A percentile compares a stretch with the other conserved stretches of the same genome.
Conservation (phyloP, 805 yeast genomes). For the Saturnispora quitensis region DNA sequence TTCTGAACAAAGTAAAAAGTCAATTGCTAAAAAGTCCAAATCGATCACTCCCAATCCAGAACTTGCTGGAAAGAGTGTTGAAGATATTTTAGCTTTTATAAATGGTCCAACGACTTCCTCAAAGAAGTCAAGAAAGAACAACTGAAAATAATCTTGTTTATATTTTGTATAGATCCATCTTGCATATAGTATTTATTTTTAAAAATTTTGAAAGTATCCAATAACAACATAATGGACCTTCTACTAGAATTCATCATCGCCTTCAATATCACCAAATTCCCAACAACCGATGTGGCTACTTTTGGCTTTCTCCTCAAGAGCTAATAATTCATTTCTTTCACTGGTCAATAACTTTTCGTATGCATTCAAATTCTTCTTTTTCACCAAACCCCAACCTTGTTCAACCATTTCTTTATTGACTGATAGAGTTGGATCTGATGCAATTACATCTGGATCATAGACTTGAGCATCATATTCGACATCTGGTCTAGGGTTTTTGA, state of each 20-base stretch:
- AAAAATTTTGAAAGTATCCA: neutral
- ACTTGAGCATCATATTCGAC: slow-evolving; percentile 44
- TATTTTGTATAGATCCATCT: slow-evolving; percentile 2
- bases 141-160: slow-evolving; percentile 12
- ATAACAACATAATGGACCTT: neutral
- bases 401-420: slow-evolving; percentile 50
- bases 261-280: slow-evolving; percentile 67
- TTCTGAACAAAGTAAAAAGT: slow-evolving; percentile 16
- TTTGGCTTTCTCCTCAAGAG: slow-evolving; percentile 42
- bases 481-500: slow-evolving; percentile 29
- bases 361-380: slow-evolving; percentile 25
- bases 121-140: slow-evolving; percentile 24
- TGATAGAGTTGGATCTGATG: slow-evolving; percentile 46
- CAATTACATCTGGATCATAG: slow-evolving; percentile 47
- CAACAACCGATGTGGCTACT: slow-evolving; percentile 52
- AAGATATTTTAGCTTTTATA: slow-evolving; percentile 62
- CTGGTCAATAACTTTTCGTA: slow-evolving; percentile 30
- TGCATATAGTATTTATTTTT: slow-evolving; percentile 3
- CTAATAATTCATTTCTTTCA: slow-evolving; percentile 33
- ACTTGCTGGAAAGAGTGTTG: slow-evolving; percentile 57
- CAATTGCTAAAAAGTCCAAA: slow-evolving; percentile 26
- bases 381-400: slow-evolving; percentile 53
- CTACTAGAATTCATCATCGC: slow-evolving; percentile 33
- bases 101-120: slow-evolving; percentile 40
- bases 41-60: slow-evolving; percentile 37